A percentile compares a stretch with the other conserved stretches of the same genome.
Conservation (phyloP, 345 rosid species). For the Brassica carinata region DNA sequence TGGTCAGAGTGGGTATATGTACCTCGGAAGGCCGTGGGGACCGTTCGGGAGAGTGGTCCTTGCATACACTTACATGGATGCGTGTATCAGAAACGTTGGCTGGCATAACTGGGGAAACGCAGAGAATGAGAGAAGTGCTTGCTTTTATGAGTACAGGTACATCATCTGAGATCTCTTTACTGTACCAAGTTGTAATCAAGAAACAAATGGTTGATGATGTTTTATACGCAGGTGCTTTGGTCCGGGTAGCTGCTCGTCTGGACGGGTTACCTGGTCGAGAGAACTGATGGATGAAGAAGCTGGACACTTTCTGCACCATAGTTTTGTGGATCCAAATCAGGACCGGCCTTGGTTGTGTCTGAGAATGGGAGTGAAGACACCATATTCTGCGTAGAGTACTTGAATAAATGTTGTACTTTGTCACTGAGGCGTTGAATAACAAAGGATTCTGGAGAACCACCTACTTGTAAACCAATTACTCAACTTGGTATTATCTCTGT, state of each 20-base stretch:
- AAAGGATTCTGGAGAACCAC: background rate
- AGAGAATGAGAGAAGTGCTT: conserved; percentile 94
- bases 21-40: conserved; percentile 97
- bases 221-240: conserved; percentile 70
- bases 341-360: conserved; percentile 80
- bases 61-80: conserved; percentile 83
- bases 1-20: conserved; percentile 58
- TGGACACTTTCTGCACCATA: conserved; percentile 69
- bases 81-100: conserved; percentile 63
- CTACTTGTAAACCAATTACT: conserved; percentile 12
- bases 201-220: background rate
- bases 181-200: background rate
- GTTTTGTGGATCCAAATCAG: conserved; percentile 78
- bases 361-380: conserved; percentile 73
- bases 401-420: background rate
- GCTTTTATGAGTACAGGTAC: conserved; percentile 94
- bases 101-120: conserved; percentile 93
- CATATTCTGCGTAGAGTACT: conserved; percentile 59
- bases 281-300: conserved; percentile 90
- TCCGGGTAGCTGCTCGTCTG: conserved; percentile 73
- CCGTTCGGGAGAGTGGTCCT: conserved; percentile 92
- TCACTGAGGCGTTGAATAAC: background rate
- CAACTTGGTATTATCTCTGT: background rate
- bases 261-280: conserved; percentile 81
- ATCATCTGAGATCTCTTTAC: background rate